Base-by-base conservation (phyloP, 106 monocot genomes). In the Posidonia australis region DNA sequence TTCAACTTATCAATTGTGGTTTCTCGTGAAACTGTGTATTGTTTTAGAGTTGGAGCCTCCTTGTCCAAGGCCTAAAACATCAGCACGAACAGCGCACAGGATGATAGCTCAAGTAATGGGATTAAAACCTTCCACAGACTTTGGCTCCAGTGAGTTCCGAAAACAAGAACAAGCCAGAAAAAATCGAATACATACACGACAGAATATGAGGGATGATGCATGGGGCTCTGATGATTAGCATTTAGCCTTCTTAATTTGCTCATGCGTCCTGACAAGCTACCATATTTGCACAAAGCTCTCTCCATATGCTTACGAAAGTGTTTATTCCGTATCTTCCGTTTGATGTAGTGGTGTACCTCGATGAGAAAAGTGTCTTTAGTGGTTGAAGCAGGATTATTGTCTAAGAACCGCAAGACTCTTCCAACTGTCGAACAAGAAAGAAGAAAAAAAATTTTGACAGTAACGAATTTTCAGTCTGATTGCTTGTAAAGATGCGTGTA, bases 81-180 rank as follows among this genome's bases (percentile, higher is more conserved):
- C 90, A 21, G 75, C 84, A 66, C 80, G 84, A 52, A 80, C 90
- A 10, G 90, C 90, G 1, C 82, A 81, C 36, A 82, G 96, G 65
- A 42, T 96, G 77, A 96, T 96, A 46, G 84, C 87, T 29, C 96
- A 96, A 54, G 81, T 70, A 31, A 84, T 87, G 84, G 96, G 96
- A 22, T 42, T 84, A 21, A 86, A 71, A 25, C 74, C 77, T 19
- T 61, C 67, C 22, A 55, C 73, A 16, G 61, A 56, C 21, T 76
- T 76, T 64, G 74, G 78, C 3, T 62, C 80, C 17, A 69, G 46
- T 57, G 90, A 90, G 76, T 70, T 87, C 53, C 80, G 62, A 63
- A 80, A 82, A 46, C 87, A 90, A 57, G 96, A 98, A 72, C 68
- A 68, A 67, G 87, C 77, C 28, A 80, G 96, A 60, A 98, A 76